Percentiles rank a stretch among this genome's conserved stretches.
These are phyloP conservation scores for Geosiphon pyriformis DNA, from an alignment of 192 early-diverging fungal genomes.

Conservation along the genomic window DNA sequence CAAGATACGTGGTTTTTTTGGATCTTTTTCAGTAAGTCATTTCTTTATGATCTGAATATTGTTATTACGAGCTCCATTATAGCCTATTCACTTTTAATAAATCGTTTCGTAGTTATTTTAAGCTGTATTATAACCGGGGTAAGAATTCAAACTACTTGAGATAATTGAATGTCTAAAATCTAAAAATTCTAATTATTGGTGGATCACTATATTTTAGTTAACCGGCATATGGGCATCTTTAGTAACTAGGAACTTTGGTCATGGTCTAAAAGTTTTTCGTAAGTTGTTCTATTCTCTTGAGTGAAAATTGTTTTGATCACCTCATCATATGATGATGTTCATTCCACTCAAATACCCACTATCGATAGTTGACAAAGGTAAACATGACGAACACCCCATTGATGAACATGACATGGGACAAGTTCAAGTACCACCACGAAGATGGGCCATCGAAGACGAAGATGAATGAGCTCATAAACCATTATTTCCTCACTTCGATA, in stretches of 20 bases:
- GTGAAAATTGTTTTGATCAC: neutral
- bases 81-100: neutral
- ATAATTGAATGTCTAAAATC: neutral
- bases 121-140: neutral
- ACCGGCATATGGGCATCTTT: neutral
- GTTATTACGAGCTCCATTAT: neutral
- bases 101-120: neutral
- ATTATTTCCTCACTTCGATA: too few relatives aligned
- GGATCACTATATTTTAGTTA: neutral
- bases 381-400: neutral
- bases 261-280: neutral
- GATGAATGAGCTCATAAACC: neutral
- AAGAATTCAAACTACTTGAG: neutral
- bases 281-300: neutral
- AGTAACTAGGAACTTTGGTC: neutral
- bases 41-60: neutral
- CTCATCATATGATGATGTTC: neutral
- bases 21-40: neutral
- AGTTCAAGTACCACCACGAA: neutral
- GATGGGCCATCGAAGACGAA: neutral
- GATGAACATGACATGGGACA: neutral
- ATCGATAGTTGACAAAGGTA: neutral
- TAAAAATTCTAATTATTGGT: neutral
- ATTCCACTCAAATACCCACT: neutral
- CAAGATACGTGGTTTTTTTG: constrained; percentile 8